Conservation (phyloP, 768 basidiomycete species). For the Rhodotorula sphaerocarpa region DNA sequence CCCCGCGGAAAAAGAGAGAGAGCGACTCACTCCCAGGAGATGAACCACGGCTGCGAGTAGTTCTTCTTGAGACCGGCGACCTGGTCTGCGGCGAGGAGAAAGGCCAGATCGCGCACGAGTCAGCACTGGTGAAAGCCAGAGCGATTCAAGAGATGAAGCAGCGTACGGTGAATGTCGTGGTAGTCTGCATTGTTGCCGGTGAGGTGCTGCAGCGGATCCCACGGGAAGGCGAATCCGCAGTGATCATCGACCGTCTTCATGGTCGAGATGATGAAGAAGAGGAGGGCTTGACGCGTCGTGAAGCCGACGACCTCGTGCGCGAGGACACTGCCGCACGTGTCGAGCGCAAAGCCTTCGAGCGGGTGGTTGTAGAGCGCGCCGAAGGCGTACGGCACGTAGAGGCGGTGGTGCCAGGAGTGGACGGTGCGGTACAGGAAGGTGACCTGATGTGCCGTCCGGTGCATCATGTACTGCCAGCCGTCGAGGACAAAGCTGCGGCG, state of each 20-base stretch:
- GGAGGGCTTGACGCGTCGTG: constrained; percentile 68
- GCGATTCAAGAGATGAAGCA: not conserved
- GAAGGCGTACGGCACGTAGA: constrained; percentile 94
- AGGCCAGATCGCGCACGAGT: too few species aligned
- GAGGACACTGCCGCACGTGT: constrained; percentile 67
- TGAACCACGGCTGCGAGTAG: constrained; percentile 90
- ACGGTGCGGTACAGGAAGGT: constrained; percentile 82
- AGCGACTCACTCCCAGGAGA: constrained; percentile 67
- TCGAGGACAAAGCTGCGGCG: constrained; percentile 73
- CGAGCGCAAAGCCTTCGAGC: constrained; percentile 82
- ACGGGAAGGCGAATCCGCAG: constrained; percentile 54
- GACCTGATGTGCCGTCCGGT: constrained; percentile 69
- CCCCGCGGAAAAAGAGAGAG: not conserved
- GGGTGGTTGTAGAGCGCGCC: constrained; percentile 98
- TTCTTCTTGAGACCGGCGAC: constrained; percentile 84
- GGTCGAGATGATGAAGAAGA: constrained; percentile 75
- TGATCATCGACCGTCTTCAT: constrained; percentile 52
- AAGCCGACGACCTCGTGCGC: constrained; percentile 64
- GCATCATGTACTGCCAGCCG: constrained; percentile 96
- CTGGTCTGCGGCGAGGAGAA: constrained; percentile 28
- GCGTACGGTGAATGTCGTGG: constrained; percentile 79
- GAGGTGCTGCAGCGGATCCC: constrained; percentile 80
- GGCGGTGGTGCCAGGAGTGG: constrained; percentile 88
- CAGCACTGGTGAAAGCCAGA: not conserved
- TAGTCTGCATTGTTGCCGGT: constrained; percentile 88